Evolutionary conservation across 768 basidiomycete species (phyloP), one percentile per base, ranked within the genome.

Genomic region (Naganishia onofrii): DNA sequence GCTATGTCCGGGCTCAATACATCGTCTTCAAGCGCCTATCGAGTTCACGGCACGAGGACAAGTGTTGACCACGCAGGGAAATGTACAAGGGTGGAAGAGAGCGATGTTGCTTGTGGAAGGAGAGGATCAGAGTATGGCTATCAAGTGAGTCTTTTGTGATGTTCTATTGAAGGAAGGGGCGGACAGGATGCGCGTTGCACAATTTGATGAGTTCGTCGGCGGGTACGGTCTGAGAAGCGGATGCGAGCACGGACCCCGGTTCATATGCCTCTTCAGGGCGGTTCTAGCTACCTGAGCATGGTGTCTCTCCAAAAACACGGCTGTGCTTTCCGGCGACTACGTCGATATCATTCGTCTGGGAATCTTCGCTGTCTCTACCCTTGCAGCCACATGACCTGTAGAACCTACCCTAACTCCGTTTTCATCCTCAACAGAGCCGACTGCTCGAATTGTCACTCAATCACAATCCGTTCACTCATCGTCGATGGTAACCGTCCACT

Each of bases 401-500:
- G 3, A 15, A 34, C 32, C 26, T 52, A 53, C 17, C 46, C 32
- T 69, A 19, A 44, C n/a, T 34, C 23, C 7, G 2, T 12, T 10
- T 19, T 28, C 9, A n/a, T n/a, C 3, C 17, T 31, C 34, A 34
- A 3, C 69, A 81, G 81, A 60, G 81, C 77, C 38, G 81, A 82
- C 68, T 82, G 80, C 71, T 70, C 70, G 12, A 52, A 73, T 29
- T 82, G 81, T 69, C 70, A 72, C 5, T 48, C 58, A 26, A 75
- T 74, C 0, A 71, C 67, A n/a, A 74, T 82, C 36, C 55, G 68
- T 46, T 79, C 77, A 1, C 69, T 82, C 12, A 74, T 78, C 31
- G 70, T 82, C 38, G 78, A 82, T 54, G 81, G 81, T 12, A 82
- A 82, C 57, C 70, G 81, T 56, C 81, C 81, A 6, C 63, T 74